Percentiles rank a stretch among this genome's conserved stretches.
Conservation (phyloP, 148 eudicot genomes). For the Camellia granthamiana region DNA sequence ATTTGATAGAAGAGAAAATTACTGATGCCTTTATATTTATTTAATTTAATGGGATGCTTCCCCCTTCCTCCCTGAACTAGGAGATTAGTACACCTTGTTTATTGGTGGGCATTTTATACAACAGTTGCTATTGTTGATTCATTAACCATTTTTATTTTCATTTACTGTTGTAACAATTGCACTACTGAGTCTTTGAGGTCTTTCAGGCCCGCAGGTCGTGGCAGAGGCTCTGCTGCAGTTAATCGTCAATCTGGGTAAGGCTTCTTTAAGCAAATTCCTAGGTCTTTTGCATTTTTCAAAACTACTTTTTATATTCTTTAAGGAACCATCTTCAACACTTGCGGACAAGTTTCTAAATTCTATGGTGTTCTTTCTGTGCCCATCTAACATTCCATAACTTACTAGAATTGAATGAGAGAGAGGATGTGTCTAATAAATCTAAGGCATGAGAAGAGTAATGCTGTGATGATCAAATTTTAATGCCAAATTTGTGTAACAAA, state of each 20-base stretch:
- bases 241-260: constrained; percentile 52
- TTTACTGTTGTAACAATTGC: not conserved
- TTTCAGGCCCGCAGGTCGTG: constrained; percentile 55
- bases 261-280: not conserved
- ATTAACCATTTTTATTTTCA: not conserved
- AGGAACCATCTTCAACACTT: not conserved
- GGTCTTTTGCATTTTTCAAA: not conserved
- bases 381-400: not conserved
- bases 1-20: no score
- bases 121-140: not conserved
- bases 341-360: not conserved
- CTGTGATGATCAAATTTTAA: not conserved
- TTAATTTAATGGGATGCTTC: no score
- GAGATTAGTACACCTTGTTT: not conserved
- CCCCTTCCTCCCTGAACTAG: no score
- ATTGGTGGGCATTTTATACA: not conserved
- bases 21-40: no score
- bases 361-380: not conserved
- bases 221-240: constrained; percentile 35
- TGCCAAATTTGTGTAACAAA: no score
- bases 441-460: not conserved
- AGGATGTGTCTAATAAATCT: not conserved
- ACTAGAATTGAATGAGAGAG: not conserved
- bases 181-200: constrained; percentile 1
- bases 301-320: not conserved